A percentile compares a stretch with the other conserved stretches of the same genome.
Conservation (phyloP, 257 asterid genomes). For the Nemophila menziesii region DNA sequence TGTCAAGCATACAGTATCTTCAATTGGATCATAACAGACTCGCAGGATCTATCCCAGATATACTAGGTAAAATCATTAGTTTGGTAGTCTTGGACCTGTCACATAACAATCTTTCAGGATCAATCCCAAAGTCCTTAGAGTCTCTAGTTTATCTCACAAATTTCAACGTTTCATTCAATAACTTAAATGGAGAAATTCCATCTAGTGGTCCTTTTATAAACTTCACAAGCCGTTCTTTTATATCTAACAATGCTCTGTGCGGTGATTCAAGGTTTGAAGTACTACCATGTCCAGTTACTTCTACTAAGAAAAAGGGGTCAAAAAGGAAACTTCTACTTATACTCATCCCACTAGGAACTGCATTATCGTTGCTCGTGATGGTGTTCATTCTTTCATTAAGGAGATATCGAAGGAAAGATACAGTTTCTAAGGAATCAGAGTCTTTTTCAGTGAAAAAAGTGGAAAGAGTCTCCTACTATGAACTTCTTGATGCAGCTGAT, state of each 20-base stretch:
- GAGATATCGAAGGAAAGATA: not conserved
- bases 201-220: not conserved
- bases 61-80: conserved; percentile 3
- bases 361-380: not conserved
- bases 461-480: conserved; percentile 6
- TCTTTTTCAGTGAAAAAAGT: not conserved
- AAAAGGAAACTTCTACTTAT: not conserved
- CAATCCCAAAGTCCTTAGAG: conserved; percentile 9
- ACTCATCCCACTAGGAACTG: not conserved
- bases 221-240: not conserved
- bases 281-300: not conserved
- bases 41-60: conserved; percentile 4
- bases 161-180: conserved; percentile 7
- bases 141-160: not conserved
- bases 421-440: not conserved
- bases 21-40: conserved; percentile 2
- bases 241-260: not conserved
- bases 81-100: conserved; percentile 5
- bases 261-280: not conserved
- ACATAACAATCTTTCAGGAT: conserved; percentile 4
- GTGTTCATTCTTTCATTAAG: not conserved
- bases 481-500: conserved; percentile 4
- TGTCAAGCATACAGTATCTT: not conserved
- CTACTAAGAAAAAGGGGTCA: not conserved
- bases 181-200: conserved; percentile 9